Conservation (phyloP, 2,329 filamentous ascomycete species). For the Claviceps maximensis region DNA sequence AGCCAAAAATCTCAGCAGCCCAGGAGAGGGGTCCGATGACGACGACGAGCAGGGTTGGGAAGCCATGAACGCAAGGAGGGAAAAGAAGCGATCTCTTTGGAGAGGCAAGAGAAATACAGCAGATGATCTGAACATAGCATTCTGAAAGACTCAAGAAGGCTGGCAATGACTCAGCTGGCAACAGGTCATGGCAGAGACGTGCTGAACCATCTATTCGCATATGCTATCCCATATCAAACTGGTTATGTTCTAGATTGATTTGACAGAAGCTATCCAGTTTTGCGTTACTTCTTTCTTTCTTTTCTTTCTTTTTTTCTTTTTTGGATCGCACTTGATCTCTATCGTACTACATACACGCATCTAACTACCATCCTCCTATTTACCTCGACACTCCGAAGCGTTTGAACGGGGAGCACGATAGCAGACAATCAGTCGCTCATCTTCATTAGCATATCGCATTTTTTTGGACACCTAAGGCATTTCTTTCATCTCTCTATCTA, state of each 20-base stretch:
- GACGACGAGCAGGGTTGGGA: constrained; percentile 59
- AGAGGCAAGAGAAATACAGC: constrained; percentile 43
- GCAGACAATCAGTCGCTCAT: not conserved
- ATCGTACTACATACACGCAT: not conserved
- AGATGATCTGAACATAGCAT: constrained; percentile 34
- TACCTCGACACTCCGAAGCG: not conserved
- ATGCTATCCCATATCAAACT: not conserved
- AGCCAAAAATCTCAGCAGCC: constrained; percentile 25
- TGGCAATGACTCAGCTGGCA: not conserved
- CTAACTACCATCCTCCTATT: not conserved
- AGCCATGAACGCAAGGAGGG: constrained; percentile 55
- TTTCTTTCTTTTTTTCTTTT: not conserved
- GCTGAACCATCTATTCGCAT: not conserved
- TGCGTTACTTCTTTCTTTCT: not conserved
- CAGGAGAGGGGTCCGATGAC: constrained; percentile 32
- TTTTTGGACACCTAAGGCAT: not conserved
- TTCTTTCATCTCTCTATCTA: not conserved
- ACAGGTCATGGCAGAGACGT: not conserved
- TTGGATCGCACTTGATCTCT: not conserved
- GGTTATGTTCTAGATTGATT: not conserved
- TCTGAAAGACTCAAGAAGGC: constrained; percentile 15
- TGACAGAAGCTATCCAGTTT: not conserved
- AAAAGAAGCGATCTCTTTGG: constrained; percentile 56
- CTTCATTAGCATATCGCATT: not conserved
- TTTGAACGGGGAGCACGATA: not conserved